A percentile compares a stretch with the other conserved stretches of the same genome.
Conservation (phyloP, 2,329 filamentous ascomycete genomes). For the Dactylellina parvicollis region DNA sequence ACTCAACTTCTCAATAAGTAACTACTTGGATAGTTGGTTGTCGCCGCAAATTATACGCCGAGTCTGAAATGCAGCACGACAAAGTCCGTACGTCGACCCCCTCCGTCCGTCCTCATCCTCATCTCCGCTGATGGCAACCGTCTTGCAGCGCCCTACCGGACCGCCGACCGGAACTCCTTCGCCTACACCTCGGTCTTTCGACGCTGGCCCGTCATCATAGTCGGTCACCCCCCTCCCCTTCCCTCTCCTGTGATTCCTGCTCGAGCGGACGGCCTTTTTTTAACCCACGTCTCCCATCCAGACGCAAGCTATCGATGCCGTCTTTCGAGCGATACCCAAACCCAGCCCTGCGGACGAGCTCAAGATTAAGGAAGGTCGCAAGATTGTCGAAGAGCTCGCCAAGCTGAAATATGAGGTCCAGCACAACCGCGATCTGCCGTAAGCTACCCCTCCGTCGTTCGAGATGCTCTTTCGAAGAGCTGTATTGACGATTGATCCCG, state of each 20-base stretch:
- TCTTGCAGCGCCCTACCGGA: conserved; percentile 76
- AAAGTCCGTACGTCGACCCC: conserved; percentile 1
- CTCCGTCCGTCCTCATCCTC: neutral
- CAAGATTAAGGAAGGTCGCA: conserved; percentile 82
- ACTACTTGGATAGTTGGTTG: no score
- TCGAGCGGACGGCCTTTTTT: neutral
- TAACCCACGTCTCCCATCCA: conserved; percentile 61
- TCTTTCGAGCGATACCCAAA: conserved; percentile 77
- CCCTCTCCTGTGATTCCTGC: neutral
- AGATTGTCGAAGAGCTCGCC: conserved; percentile 80
- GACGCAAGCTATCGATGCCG: conserved; percentile 93
- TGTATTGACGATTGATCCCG: neutral
- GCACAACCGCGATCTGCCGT: conserved; percentile 84
- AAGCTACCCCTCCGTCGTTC: conserved; percentile 59
- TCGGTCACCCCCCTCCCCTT: conserved; percentile 62
- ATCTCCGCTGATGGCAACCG: conserved; percentile 24
- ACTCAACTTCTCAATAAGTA: neutral
- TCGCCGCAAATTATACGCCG: neutral
- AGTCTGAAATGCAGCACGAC: conserved; percentile 1
- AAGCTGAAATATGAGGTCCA: conserved; percentile 93
- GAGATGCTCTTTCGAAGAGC: neutral
- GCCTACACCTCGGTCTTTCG: conserved; percentile 84
- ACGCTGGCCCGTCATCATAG: conserved; percentile 93
- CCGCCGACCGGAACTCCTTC: conserved; percentile 84
- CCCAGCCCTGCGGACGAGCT: conserved; percentile 71